Evolutionary conservation across 805 yeast genomes (phyloP).

Genomic region (Teunomyces stri): DNA sequence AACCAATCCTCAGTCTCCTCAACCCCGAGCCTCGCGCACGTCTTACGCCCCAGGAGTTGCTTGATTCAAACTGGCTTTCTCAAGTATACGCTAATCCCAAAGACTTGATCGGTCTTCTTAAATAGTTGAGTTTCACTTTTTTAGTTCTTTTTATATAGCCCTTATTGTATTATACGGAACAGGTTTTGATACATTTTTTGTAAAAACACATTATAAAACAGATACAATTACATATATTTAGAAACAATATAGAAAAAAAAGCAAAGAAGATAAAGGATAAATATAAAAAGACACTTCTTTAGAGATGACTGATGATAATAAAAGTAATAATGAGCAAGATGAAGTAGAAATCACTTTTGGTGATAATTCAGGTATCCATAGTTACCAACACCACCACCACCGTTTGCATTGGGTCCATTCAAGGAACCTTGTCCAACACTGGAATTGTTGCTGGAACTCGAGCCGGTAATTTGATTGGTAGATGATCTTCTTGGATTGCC

Average conservation of each 20-base stretch:
- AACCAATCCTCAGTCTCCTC: constrained; percentile 29
- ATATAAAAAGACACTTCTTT: constrained; percentile 2
- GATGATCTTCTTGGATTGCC: constrained; percentile 43
- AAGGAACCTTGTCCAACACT: constrained; percentile 5
- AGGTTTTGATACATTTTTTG: neutral
- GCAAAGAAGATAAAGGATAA: neutral
- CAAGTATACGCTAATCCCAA: constrained; percentile 40
- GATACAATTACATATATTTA: constrained; percentile 5
- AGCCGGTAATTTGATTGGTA: constrained; percentile 23
- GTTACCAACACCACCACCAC: constrained; percentile 26
- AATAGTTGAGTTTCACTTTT: neutral
- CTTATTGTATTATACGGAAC: neutral
- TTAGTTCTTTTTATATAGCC: neutral
- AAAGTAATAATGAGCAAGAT: constrained; percentile 8
- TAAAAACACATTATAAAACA: neutral
- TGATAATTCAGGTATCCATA: constrained; percentile 37
- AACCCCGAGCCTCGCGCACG: constrained; percentile 30
- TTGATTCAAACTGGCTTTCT: constrained; percentile 34
- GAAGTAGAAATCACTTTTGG: constrained; percentile 12
- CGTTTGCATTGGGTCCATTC: neutral
- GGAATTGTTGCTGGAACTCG: constrained; percentile 3
- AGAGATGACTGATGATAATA: constrained; percentile 10
- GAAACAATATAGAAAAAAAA: constrained; percentile 2
- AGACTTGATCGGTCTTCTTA: constrained; percentile 21
- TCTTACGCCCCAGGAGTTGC: constrained; percentile 21